Evolutionary conservation across 2,329 filamentous ascomycete genomes (phyloP).

Genomic region (Diaporthe australafricana): DNA sequence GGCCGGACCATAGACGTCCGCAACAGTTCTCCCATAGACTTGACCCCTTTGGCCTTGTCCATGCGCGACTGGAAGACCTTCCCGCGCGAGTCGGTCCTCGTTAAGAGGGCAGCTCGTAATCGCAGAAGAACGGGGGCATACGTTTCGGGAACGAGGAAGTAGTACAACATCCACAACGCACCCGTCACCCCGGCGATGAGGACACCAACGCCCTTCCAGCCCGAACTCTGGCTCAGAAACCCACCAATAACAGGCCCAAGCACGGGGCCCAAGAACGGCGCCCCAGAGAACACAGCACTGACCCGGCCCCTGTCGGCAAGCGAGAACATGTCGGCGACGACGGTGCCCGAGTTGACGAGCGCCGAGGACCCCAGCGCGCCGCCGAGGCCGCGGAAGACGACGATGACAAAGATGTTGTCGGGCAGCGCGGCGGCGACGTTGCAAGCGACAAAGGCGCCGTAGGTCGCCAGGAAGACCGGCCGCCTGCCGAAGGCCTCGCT

Average conservation of each 20-base stretch:
- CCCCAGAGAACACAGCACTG: slow-evolving; percentile 50
- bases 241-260: slow-evolving; percentile 47
- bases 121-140: slow-evolving; percentile 28
- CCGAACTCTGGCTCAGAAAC: slow-evolving; percentile 46
- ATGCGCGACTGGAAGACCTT: slow-evolving; percentile 9
- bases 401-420: slow-evolving; percentile 29
- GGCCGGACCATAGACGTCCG: slow-evolving; percentile 68
- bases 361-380: slow-evolving; percentile 42
- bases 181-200: slow-evolving; percentile 44
- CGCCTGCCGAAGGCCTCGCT: slow-evolving; percentile 65
- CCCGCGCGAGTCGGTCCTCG: slow-evolving; percentile 8
- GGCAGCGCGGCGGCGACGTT: slow-evolving; percentile 29
- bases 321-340: slow-evolving; percentile 70
- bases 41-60: slow-evolving; percentile 11
- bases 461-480: slow-evolving; percentile 33
- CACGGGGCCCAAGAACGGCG: slow-evolving; percentile 44
- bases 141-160: slow-evolving; percentile 40
- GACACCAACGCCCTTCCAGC: slow-evolving; percentile 51
- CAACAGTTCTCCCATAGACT: slow-evolving; percentile 54
- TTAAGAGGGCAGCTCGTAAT: not conserved
- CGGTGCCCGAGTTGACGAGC: slow-evolving; percentile 62
- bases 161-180: slow-evolving; percentile 36
- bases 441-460: slow-evolving; percentile 31
- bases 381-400: slow-evolving; percentile 26
- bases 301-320: slow-evolving; percentile 61